These are phyloP conservation scores for Phytopythium kandeliae DNA, from an alignment of 352 stramenopile species.

Conservation along the genomic window DNA sequence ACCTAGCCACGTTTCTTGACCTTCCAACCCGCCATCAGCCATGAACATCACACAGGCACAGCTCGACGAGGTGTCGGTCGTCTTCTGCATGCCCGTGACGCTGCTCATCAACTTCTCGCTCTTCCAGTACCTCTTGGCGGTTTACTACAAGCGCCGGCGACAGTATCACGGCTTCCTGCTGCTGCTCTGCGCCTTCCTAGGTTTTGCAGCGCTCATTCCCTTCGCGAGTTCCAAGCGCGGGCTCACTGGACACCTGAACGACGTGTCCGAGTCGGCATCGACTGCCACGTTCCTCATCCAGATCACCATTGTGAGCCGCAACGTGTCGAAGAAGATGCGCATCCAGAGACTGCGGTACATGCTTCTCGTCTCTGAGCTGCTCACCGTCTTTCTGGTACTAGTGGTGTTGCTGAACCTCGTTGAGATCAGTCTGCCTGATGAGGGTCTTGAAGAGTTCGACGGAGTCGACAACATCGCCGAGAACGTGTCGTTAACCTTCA, in stretches of 20 bases:
- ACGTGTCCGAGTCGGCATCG: constrained; percentile 29
- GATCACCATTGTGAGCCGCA: constrained; percentile 25
- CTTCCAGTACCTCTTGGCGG: constrained; percentile 27
- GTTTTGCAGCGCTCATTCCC: constrained; percentile 12
- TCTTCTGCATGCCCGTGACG: constrained; percentile 21
- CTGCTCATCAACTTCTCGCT: constrained; percentile 24
- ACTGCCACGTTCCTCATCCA: constrained; percentile 30
- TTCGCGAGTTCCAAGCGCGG: not conserved
- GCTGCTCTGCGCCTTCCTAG: constrained; percentile 13
- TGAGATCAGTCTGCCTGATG: not conserved
- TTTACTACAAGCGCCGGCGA: constrained; percentile 20
- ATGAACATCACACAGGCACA: not conserved
- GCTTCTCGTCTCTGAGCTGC: not conserved
- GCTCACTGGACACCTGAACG: constrained; percentile 11
- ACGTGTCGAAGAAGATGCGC: constrained; percentile 16
- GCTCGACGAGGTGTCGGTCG: not conserved
- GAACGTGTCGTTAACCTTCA: constrained; percentile 13
- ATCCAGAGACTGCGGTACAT: constrained; percentile 18
- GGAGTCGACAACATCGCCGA: constrained; percentile 15
- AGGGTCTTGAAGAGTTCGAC: not conserved
- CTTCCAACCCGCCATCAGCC: not conserved
- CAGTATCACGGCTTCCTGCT: constrained; percentile 21
- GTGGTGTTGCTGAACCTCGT: constrained; percentile 11
- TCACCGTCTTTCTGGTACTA: not conserved
- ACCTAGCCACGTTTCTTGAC: no score